Base-by-base conservation (phyloP, 768 basidiomycete genomes). In the Suillus brevipes region DNA sequence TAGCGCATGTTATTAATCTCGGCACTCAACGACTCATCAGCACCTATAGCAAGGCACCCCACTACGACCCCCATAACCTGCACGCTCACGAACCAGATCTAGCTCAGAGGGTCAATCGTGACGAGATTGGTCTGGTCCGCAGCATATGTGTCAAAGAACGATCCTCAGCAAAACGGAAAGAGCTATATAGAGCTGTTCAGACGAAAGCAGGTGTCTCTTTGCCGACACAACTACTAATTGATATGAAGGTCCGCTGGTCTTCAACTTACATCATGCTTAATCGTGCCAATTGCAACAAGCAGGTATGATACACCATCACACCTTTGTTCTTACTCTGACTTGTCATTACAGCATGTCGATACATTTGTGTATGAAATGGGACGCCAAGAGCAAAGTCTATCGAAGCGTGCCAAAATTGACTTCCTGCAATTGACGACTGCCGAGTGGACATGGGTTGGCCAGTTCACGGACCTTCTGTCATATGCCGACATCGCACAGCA, bases 181-280 rank as follows among this genome's bases (percentile, higher is more conserved):
- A 43, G 42, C 42, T 43, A 20, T 43, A 43, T 20, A 20, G 42
- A 20, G 20, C 18, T 20, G 42, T 43, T 55, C 72, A 75, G 28
- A 60, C 9, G 2, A 56, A 38, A 8, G 43, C 42, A 5, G 4
- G 16, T 10, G 28, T 52, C 10, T 23, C 36, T 5, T 8, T 18
- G 20, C 37, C 45, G 5, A 36, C 31, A n/a, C 57, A 67, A 16
- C 70, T 78, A 1, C 42, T 77, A 12, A 45, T 76, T 16, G 72
- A 77, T 60, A 76, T 77, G 77, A 66, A 64, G 6, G 72, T 78
- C 12, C 62, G 69, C 8, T 79, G 78, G 77, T 79, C 72, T 0
- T 78, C 75, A 1, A 78, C 72, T 0, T 77, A 69, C 55, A 31
- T 67, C 23, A 66, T 65, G 64, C 28, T 45, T 5, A 62, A 69